phyloP scores from a whole-genome alignment of 257 asterid genomes.

The Perilla frutescens region DNA sequence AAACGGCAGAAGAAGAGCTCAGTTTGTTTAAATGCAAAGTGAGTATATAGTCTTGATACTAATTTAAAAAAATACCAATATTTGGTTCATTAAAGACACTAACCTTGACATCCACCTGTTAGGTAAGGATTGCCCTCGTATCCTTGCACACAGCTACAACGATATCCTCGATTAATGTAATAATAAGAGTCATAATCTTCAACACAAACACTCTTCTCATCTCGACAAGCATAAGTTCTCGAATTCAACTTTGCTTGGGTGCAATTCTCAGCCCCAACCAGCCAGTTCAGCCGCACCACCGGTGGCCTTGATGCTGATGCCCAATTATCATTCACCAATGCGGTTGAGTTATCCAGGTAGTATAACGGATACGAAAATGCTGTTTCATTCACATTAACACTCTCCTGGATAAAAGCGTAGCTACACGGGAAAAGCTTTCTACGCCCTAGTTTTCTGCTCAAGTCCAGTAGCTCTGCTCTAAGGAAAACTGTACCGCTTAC shows the following conservation, averaged over 20 bases:
- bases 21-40: too few species aligned
- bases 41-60: too few species aligned
- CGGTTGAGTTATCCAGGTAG: background rate
- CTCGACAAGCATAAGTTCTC: background rate
- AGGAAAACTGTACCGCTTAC: background rate
- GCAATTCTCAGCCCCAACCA: background rate
- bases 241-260: background rate
- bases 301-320: background rate
- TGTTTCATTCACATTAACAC: background rate
- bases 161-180: background rate
- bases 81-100: background rate
- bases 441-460: background rate
- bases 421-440: conserved; percentile 17
- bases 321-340: background rate
- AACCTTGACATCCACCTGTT: background rate
- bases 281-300: conserved; percentile 10
- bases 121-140: conserved; percentile 10
- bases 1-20: too few species aligned
- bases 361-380: background rate
- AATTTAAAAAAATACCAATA: too few species aligned
- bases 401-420: conserved; percentile 15
- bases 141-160: conserved; percentile 1
- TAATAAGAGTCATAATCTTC: background rate
- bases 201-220: conserved; percentile 7
- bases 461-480: background rate